Evolutionary conservation across 257 asterid genomes (phyloP).

Genomic region (Nicotiana knightiana): DNA sequence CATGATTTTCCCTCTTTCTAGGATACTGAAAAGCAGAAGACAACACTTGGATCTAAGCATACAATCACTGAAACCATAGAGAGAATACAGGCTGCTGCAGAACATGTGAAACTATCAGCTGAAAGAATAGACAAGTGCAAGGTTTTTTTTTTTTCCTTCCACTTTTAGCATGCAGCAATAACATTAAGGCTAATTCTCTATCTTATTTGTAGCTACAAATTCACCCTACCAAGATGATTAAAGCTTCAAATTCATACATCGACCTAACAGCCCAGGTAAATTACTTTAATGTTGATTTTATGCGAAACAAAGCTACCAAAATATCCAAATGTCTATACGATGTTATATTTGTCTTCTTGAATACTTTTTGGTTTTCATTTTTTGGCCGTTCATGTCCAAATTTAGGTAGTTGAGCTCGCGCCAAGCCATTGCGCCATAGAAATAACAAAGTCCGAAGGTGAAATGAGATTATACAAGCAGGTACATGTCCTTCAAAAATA

Average conservation of each 20-base stretch:
- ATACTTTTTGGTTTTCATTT: neutral
- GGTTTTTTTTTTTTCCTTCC: neutral
- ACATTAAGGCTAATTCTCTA: neutral
- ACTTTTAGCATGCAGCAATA: neutral
- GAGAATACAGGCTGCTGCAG: constrained; percentile 24
- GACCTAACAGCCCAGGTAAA: constrained; percentile 22
- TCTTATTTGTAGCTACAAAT: constrained; percentile 14
- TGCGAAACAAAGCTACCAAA: neutral
- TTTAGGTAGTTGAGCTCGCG: constrained; percentile 25
- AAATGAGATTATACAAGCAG: constrained; percentile 21
- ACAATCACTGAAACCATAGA: constrained; percentile 19
- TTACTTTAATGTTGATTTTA: neutral
- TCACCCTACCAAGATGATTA: constrained; percentile 12
- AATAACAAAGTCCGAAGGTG: constrained; percentile 24
- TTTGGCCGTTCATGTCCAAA: neutral
- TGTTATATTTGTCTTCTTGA: neutral
- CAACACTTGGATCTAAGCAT: constrained; percentile 22
- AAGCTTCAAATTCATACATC: constrained; percentile 16
- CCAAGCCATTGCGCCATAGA: constrained; percentile 26
- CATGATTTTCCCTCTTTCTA: neutral
- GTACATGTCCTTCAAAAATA: neutral
- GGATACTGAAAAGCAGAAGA: constrained; percentile 22
- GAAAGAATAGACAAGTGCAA: constrained; percentile 18
- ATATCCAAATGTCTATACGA: neutral
- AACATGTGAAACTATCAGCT: constrained; percentile 17